Evolutionary conservation across 2,329 filamentous ascomycete species (phyloP).

Genomic region (Metarhizium guizhouense): DNA sequence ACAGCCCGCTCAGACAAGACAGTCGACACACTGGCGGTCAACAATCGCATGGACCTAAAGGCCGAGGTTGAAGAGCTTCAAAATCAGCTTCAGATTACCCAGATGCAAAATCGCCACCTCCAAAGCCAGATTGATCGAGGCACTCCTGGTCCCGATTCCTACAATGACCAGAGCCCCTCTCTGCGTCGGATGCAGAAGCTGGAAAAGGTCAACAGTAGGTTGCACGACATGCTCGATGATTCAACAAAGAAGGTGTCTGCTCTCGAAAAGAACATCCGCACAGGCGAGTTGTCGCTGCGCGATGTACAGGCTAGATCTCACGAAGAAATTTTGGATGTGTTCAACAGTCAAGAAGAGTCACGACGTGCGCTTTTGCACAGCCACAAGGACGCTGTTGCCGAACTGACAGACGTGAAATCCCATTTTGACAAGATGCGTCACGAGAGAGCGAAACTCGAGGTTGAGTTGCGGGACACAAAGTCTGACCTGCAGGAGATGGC

Average conservation of each 20-base stretch:
- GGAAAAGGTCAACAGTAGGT: constrained; percentile 80
- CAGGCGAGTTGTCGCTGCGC: constrained; percentile 77
- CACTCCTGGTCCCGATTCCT: constrained; percentile 52
- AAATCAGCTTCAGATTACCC: constrained; percentile 84
- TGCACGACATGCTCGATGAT: constrained; percentile 92
- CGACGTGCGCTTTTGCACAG: constrained; percentile 71
- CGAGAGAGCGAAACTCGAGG: constrained; percentile 68
- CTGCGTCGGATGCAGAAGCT: constrained; percentile 78
- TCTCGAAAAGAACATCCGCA: constrained; percentile 77
- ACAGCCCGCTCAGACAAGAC: constrained; percentile 80
- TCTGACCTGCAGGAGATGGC: constrained; percentile 79
- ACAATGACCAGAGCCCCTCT: constrained; percentile 74
- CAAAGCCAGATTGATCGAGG: constrained; percentile 74
- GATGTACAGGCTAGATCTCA: constrained; percentile 91
- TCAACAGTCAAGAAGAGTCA: constrained; percentile 88
- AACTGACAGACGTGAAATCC: constrained; percentile 77
- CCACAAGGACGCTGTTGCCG: constrained; percentile 77
- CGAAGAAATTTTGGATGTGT: constrained; percentile 84
- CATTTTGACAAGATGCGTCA: constrained; percentile 83
- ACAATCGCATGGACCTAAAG: constrained; percentile 84
- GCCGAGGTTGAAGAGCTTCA: constrained; percentile 86
- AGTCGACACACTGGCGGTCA: constrained; percentile 70
- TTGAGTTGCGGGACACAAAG: constrained; percentile 75
- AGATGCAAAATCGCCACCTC: constrained; percentile 92
- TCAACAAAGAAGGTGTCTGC: constrained; percentile 86